phyloP scores from a whole-genome alignment of 1,284 basidiomycete species.

The Dichomitus squalens region DNA sequence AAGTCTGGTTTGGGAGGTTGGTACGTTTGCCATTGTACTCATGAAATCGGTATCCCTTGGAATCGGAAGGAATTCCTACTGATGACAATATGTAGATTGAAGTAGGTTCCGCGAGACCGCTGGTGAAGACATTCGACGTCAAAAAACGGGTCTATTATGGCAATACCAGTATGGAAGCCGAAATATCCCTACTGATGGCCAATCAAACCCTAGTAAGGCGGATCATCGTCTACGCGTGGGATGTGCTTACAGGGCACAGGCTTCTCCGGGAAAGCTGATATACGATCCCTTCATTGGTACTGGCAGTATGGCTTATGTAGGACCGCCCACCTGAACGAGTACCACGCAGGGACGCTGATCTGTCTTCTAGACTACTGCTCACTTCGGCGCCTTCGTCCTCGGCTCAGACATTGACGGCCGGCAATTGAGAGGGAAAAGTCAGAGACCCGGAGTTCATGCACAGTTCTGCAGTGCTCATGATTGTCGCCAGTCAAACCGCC shows the following conservation, averaged over 20 bases:
- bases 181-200: constrained; percentile 94
- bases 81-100: constrained; percentile 58
- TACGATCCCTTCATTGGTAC: constrained; percentile 99
- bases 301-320: constrained; percentile 91
- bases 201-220: constrained; percentile 78
- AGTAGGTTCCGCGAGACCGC: constrained; percentile 69
- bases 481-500: constrained; percentile 47
- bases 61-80: background rate
- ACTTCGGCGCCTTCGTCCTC: constrained; percentile 87
- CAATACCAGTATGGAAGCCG: constrained; percentile 98
- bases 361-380: constrained; percentile 65
- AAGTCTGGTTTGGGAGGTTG: constrained; percentile 84
- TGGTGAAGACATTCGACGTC: constrained; percentile 78
- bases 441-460: background rate
- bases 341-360: background rate
- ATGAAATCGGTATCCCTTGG: background rate
- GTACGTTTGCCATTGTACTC: constrained; percentile 53
- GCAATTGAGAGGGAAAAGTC: constrained; percentile 93
- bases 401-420: constrained; percentile 98
- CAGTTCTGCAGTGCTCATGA: background rate
- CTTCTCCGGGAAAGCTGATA: constrained; percentile 84
- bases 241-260: constrained; percentile 44
- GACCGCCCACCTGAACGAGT: constrained; percentile 23
- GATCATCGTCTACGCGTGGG: too few relatives aligned
- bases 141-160: constrained; percentile 93